Percentiles rank a stretch among this genome's conserved stretches.
phyloP scores from a whole-genome alignment of 352 stramenopile species.

The Globisporangium alternatum region DNA sequence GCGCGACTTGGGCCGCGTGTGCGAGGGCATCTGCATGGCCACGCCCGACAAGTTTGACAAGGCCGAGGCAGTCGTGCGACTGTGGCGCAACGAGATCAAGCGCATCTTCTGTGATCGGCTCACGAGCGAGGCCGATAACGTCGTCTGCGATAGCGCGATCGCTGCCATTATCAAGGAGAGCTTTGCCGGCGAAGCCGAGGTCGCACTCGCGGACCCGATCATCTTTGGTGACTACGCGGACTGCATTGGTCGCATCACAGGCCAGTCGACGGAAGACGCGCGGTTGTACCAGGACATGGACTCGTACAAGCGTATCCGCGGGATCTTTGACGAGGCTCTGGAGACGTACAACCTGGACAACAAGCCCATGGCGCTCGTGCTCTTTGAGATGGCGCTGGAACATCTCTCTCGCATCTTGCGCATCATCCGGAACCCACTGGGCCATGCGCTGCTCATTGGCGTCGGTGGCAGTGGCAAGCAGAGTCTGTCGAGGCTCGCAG shows the following conservation, averaged over 20 bases:
- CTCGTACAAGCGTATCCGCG: conserved; percentile 85
- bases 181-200: conserved; percentile 67
- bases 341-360: conserved; percentile 95
- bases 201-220: conserved; percentile 71
- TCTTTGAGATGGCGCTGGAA: conserved; percentile 96
- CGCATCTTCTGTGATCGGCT: conserved; percentile 94
- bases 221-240: conserved; percentile 94
- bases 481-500: conserved; percentile 88
- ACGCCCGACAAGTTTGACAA: conserved; percentile 88
- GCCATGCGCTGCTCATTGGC: conserved; percentile 92
- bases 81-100: conserved; percentile 93
- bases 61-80: conserved; percentile 68
- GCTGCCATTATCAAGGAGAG: conserved; percentile 60
- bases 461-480: conserved; percentile 95
- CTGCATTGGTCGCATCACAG: conserved; percentile 69
- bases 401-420: conserved; percentile 91
- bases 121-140: conserved; percentile 83
- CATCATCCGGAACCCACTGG: conserved; percentile 91
- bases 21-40: conserved; percentile 93
- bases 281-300: conserved; percentile 94
- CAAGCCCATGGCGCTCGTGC: conserved; percentile 93
- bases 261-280: conserved; percentile 69
- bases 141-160: conserved; percentile 82
- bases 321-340: conserved; percentile 92
- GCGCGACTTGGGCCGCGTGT: conserved; percentile 92